Base-by-base conservation (phyloP, 1,139 yeast genomes). In the Chernovozyma aurita region DNA sequence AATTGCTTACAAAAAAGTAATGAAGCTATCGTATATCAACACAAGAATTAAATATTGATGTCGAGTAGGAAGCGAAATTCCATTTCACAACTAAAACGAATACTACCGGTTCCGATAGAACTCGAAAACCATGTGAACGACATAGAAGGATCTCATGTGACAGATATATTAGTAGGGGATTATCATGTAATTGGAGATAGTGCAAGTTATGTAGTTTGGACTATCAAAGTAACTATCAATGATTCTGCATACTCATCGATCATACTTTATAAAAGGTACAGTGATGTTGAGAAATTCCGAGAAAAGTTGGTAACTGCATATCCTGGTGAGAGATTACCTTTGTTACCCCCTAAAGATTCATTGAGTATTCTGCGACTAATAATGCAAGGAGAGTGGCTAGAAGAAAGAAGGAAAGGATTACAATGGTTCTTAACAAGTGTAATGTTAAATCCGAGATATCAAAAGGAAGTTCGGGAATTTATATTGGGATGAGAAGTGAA, bases 351-450 rank as follows among this genome's bases (percentile, higher is more conserved):
- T 0, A 84, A 83, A 49, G 76, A 68, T 46, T 52, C 45, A 25
- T 53, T 78, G 35, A 60, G 71, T 30, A 43, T 76, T 26, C 70
- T 72, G 34, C 61, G 80, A 43, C 55, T 79, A 44, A 62, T 78
- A 34, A 62, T 70, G 45, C 54, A 65, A 6, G 54, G 45, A 20
- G 48, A 44, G 26, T 85, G 88, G 70, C 55, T 85, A 26, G 83
- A 75, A 42, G 64, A 64, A 22, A 59, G 95, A 31, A 59, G 88
- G 11, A 69, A 72, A 36, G 87, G 92, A 0, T 61, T 85, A 16
- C 94, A 85, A 50, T 85, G 80, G 72, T 85, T 86, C 56, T 52
- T 83, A 49, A 75, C 78, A 42, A 78, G 80, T 45, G 76, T 84
- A 4, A 54, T 85, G 27, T 61, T 86, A 48, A 81, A 85, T 48